Evolutionary conservation across 805 yeast genomes (phyloP), one percentile per base, ranked within the genome.

Genomic region (Vanderwaltozyma tropicalis): DNA sequence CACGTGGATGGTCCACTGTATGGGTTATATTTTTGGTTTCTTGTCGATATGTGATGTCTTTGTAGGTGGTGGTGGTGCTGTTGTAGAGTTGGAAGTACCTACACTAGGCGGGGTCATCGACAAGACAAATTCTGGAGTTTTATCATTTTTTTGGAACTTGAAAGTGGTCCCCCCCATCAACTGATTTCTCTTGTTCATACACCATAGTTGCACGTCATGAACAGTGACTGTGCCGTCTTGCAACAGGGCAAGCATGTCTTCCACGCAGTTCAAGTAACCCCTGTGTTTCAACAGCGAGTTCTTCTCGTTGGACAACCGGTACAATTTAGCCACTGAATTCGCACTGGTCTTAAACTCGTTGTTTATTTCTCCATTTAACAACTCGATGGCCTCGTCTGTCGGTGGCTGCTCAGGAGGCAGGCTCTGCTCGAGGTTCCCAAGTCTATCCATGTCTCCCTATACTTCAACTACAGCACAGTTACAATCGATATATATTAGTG

Each of bases 291-390:
- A 52, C 21, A 77, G 50, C 4, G 72, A 61, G 31, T 63, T 69
- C 34, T 76, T 67, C 34, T 70, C 68, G 43, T 72, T 76, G 8
- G 84, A 72, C 5, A 78, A 56, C 31, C 84, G 59, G 47, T 80
- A 81, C 21, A 80, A 62, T 12, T 78, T 71, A 13, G 87, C 80
- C 21, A 80, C 84, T 7, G 83, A 72, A 44, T 78, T 72, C 33
- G 88, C 88, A 19, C 87, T 87, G 39, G 67, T 68, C 55, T 77
- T 79, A 62, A 80, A 81, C 47, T 78, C 82, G 31, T 65, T 66
- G 1, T 79, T 68, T 21, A 80, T 63, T 32, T 79, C 80, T 31
- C 58, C 61, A 41, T 68, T 72, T 32, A 78, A 59, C 21, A 43
- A 35, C 10, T 49, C 51, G 5, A 56, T 47, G 2, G 50, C 50